phyloP scores from a whole-genome alignment of 768 basidiomycete genomes.

The Termitomyces sp. region DNA sequence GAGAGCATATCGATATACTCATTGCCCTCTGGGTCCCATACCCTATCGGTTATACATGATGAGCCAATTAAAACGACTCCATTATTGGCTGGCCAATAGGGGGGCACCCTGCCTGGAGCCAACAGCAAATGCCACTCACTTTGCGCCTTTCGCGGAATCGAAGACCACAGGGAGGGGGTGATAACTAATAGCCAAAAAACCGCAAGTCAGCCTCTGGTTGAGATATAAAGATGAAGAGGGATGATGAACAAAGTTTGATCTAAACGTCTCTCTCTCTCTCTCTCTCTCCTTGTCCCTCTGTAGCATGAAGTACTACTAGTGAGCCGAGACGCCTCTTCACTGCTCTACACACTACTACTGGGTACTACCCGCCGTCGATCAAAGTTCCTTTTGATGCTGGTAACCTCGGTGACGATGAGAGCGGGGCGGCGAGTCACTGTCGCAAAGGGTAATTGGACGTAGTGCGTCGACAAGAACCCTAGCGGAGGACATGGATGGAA shows the following conservation, averaged over 20 bases:
- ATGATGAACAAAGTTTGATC: slow-evolving; percentile 15
- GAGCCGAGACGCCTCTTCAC: slow-evolving; percentile 1
- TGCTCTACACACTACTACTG: slow-evolving; percentile 10
- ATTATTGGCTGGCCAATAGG: slow-evolving; percentile 17
- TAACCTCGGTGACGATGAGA: slow-evolving; percentile 12
- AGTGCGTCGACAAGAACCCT: slow-evolving; percentile 23
- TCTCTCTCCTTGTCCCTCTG: neutral
- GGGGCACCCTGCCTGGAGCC: slow-evolving; percentile 4
- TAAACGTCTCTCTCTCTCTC: neutral
- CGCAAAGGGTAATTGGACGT: slow-evolving; percentile 20
- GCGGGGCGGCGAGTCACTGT: slow-evolving; percentile 19
- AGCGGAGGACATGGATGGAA: slow-evolving; percentile 3
- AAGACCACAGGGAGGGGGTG: slow-evolving; percentile 95
- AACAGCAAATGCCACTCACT: slow-evolving; percentile 56
- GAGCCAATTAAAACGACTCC: slow-evolving; percentile 12
- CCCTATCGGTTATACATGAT: slow-evolving; percentile 30
- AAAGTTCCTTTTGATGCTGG: neutral
- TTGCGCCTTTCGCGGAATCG: slow-evolving; percentile 83
- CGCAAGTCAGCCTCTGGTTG: slow-evolving; percentile 31
- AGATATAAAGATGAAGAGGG: slow-evolving; percentile 19
- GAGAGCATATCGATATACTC: slow-evolving; percentile 98
- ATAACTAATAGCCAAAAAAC: slow-evolving; percentile 65
- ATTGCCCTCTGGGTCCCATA: slow-evolving; percentile 93
- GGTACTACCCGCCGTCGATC: slow-evolving; percentile 4
- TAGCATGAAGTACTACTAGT: slow-evolving; percentile 1